Conservation (phyloP, 2,329 filamentous ascomycete genomes). For the Cercospora janseana region DNA sequence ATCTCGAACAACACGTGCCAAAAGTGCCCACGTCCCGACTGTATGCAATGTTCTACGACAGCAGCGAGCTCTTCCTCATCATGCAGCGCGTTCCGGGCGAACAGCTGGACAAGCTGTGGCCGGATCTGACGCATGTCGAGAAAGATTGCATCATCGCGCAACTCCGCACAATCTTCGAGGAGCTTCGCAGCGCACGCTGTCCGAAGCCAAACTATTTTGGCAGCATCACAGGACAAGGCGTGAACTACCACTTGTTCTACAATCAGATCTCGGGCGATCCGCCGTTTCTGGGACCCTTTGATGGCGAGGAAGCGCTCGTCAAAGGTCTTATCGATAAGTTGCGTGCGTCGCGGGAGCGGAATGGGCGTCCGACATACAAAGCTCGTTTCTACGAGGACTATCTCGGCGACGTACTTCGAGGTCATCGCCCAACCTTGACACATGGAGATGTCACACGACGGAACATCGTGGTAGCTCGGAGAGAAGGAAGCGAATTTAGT, state of each 20-base stretch:
- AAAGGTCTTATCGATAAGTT: neutral
- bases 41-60: slow-evolving; percentile 13
- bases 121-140: neutral
- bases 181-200: slow-evolving; percentile 2
- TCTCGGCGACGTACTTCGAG: neutral
- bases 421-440: neutral
- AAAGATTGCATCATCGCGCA: slow-evolving; percentile 2
- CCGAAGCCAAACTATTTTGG: slow-evolving; percentile 7
- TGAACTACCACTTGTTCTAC: slow-evolving; percentile 7
- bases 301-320: slow-evolving; percentile 7
- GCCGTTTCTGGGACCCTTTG: slow-evolving; percentile 5
- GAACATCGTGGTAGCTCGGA: slow-evolving; percentile 10
- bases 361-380: slow-evolving; percentile 4
- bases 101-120: slow-evolving; percentile 10
- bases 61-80: slow-evolving; percentile 3
- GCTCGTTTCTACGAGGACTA: neutral
- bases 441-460: slow-evolving; percentile 12
- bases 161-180: slow-evolving; percentile 1
- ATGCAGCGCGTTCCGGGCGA: slow-evolving; percentile 13
- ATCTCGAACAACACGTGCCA: slow-evolving; percentile 11
- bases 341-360: neutral
- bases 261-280: neutral
- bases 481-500: neutral
- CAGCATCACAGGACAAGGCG: neutral
- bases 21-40: slow-evolving; percentile 10